Base-by-base conservation (phyloP, 1,284 basidiomycete species). In the Apiotrichum laibachii region DNA sequence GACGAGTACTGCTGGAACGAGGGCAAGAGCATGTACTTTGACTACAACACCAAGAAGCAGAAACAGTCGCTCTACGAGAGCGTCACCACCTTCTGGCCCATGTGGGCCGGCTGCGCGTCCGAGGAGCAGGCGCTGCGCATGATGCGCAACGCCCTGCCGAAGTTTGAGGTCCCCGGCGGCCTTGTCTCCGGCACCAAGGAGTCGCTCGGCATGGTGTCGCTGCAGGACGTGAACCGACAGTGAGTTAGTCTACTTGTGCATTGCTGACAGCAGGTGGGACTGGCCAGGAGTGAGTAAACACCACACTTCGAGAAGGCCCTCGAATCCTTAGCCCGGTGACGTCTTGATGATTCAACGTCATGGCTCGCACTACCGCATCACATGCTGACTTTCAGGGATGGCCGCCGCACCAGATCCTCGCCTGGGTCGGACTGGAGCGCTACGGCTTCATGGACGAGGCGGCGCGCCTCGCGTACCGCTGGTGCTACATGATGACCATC, bases 1-100 rank as follows among this genome's bases (percentile, higher is more conserved):
- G 92, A 98, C 82, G 86, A 88, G 79, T 95, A 96, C 80, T 84
- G 92, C 70, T 92, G 96, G 96, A 96, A 98, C 76, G 93, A 97
- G 76, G 92, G 87, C 74, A 89, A 91, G 82, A 86, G 85, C 66
- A 81, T 98, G 71, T 99, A 94, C 83, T 96, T 92, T 74, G 95
- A 99, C 78, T 99, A 96, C 72, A 93, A 99, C 76, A 94, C 90
- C 16, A 88, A 86, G 55, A 85, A 88, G 76, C 86, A 90, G 81
- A 88, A 88, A 79, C 93, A 96, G 81, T 90, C 88, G 63, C 77
- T 92, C 67, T 99, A 98, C 73, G 96, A 99, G 81, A 90, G 88
- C 72, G 95, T 92, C 42, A 99, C 96, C 1, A 84, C 90, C 22
- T 89, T 95, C 79, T 99, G 94, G 94, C 85, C 92, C 50, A 83